Conservation (phyloP, 2,329 filamentous ascomycete species). For the Alternaria solani region DNA sequence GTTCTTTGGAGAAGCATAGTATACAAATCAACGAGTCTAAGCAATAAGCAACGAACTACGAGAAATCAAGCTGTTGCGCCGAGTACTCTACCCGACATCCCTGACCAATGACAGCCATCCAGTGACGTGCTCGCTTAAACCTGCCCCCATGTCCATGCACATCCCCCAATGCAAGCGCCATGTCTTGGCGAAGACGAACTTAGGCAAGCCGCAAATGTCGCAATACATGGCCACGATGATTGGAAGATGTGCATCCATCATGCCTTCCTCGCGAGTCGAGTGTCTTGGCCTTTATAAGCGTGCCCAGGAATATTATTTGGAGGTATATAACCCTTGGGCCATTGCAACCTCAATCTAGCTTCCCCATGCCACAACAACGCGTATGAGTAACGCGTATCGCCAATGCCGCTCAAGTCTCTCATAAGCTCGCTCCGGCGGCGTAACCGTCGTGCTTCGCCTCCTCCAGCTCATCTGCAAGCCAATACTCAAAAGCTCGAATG, state of each 20-base stretch:
- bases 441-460: conserved; percentile 10
- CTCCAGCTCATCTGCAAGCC: conserved; percentile 7
- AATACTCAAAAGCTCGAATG: conserved; percentile 31
- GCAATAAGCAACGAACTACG: background rate
- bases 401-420: conserved; percentile 31
- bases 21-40: background rate
- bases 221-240: conserved; percentile 13
- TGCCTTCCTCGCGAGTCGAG: background rate
- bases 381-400: background rate
- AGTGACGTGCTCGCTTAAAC: conserved; percentile 7
- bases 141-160: background rate
- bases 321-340: background rate
- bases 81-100: background rate
- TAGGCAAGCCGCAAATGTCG: conserved; percentile 4
- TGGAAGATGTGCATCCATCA: background rate
- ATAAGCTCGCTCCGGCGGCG: conserved; percentile 34
- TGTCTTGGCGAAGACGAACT: conserved; percentile 2
- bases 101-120: background rate
- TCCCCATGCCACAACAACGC: background rate
- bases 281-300: conserved; percentile 1
- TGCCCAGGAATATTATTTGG: background rate
- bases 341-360: background rate
- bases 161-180: background rate
- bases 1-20: background rate
- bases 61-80: background rate